Evolutionary conservation across 805 yeast genomes (phyloP).

Genomic region (Metschnikowia borealis): DNA sequence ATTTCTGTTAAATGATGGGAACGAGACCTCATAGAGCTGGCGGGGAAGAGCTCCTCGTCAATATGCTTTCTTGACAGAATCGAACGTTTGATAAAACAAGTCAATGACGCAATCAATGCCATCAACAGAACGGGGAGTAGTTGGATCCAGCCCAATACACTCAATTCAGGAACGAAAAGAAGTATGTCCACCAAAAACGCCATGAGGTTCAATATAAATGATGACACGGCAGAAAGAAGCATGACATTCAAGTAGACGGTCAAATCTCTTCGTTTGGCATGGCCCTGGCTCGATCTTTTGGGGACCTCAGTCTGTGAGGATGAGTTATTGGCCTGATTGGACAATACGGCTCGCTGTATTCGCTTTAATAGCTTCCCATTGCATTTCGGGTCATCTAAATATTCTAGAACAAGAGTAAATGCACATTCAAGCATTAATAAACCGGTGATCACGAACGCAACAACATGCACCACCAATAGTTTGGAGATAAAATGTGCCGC

Average conservation of each 20-base stretch:
- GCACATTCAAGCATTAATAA: constrained; percentile 11
- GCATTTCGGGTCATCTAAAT: background rate
- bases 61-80: constrained; percentile 47
- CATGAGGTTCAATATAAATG: constrained; percentile 65
- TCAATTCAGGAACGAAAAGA: constrained; percentile 68
- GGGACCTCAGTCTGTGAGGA: background rate
- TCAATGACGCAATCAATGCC: constrained; percentile 58
- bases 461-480: constrained; percentile 38
- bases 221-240: constrained; percentile 58
- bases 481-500: constrained; percentile 40
- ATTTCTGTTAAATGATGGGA: constrained; percentile 5
- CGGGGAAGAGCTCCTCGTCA: constrained; percentile 21
- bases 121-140: constrained; percentile 63
- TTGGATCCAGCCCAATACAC: constrained; percentile 84
- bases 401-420: constrained; percentile 2
- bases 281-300: background rate
- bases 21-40: constrained; percentile 9
- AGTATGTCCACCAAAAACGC: constrained; percentile 80
- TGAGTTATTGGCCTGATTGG: background rate
- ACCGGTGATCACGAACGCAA: constrained; percentile 32
- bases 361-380: background rate
- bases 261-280: constrained; percentile 8
- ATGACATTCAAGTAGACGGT: constrained; percentile 43
- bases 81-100: constrained; percentile 71
- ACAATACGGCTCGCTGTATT: background rate